Evolutionary conservation across 169 alveolate species (phyloP).

Genomic region (Plasmodium malariae): DNA sequence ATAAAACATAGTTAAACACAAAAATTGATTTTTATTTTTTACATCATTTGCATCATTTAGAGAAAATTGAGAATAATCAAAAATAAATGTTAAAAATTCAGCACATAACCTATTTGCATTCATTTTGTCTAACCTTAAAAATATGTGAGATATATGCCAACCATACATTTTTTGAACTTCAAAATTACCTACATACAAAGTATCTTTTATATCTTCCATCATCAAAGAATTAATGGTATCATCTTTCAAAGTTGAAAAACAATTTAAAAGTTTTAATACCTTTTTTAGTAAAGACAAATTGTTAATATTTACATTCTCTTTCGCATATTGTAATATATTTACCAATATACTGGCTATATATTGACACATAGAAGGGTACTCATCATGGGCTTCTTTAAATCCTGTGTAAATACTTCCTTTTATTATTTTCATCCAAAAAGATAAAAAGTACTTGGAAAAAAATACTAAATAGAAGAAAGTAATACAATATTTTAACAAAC

Average conservation of each 20-base stretch:
- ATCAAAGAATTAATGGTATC: constrained; percentile 21
- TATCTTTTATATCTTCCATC: constrained; percentile 29
- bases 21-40: constrained; percentile 13
- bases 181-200: constrained; percentile 1
- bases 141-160: constrained; percentile 47
- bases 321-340: constrained; percentile 18
- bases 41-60: neutral
- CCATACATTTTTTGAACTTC: constrained; percentile 50
- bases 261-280: constrained; percentile 34
- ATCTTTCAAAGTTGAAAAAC: constrained; percentile 45
- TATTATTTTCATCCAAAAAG: constrained; percentile 23
- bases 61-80: neutral
- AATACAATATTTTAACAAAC: constrained; percentile 45
- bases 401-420: constrained; percentile 4
- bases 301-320: neutral
- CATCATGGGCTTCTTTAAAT: constrained; percentile 2
- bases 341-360: neutral
- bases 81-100: constrained; percentile 18
- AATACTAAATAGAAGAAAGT: constrained; percentile 30
- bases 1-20: constrained; percentile 59
- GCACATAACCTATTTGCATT: constrained; percentile 26
- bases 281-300: constrained; percentile 17
- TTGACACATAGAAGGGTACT: neutral
- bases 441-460: constrained; percentile 42
- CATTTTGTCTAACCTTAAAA: constrained; percentile 36